Base-by-base conservation (phyloP, 148 eudicot species). In the Talinum fruticosum region DNA sequence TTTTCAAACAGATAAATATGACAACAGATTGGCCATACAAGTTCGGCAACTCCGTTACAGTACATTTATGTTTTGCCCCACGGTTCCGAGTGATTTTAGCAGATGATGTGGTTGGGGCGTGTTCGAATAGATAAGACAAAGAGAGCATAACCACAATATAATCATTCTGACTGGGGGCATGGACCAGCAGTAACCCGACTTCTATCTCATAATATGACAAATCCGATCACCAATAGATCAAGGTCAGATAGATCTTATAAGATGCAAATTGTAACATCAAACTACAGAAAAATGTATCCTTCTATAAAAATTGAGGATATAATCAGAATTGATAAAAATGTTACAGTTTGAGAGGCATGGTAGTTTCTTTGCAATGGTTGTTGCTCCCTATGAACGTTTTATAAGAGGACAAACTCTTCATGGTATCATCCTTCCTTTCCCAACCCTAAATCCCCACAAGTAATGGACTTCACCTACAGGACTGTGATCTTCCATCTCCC, bases 401-500 rank as follows among this genome's bases (percentile, higher is more conserved):
- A 67, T 10, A 74, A 44, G 73, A 76, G 14, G 35, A 51, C 75
- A 65, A 73, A 41, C 70, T 79, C 72, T 74, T 57, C 54, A 44
- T 23, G 78, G 51, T 78, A 74, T 71, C 51, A 44, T 67, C 78
- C 72, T 76, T 29, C 70, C 57, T 32, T 30, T n/a, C 78, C 28
- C 86, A 68, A 76, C 67, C 65, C 69, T 61, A 75, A 29, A 26
- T 54, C 30, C 47, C 32, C 38, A 54, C 73, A 82, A 83, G 79
- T 71, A 71, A 82, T 78, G 70, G 69, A 83, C 79, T 80, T 77
- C 65, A 38, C 41, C 68, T 36, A 77, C 73, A 76, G 88, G 80
- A 72, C 32, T 49, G 83, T 80, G 91, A 90, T 89, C 94, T 93
- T 90, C 94, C 94, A 87, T 86, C 92, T 85, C 69, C 81, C 89